Evolutionary conservation across 2,329 filamentous ascomycete genomes (phyloP), one percentile per base, ranked within the genome.

Genomic region (Colletotrichum musicola): DNA sequence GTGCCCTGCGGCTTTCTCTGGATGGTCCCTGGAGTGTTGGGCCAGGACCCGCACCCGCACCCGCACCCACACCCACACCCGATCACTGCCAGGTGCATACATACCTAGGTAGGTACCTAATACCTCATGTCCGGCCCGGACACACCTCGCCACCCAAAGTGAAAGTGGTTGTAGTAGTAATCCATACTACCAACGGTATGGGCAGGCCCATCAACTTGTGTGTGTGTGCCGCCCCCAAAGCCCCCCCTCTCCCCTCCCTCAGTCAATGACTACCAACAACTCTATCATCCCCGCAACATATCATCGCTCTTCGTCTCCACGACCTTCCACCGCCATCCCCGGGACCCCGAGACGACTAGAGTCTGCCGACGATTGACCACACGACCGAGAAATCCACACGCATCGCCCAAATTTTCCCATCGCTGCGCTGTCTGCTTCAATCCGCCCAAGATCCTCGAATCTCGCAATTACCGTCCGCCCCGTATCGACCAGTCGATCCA

Each of bases 281-380:
- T 59, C 61, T 44, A 51, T 61, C 49, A 62, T 60, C 66, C 66
- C 66, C 62, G 66, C 66, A 66, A 60, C 50, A 65, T 61, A 42
- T 49, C 22, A 38, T 22, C 18, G 55, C 46, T 20, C 44, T 18
- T 18, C 12, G 22, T 40, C 46, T 60, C 55, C 20, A 61, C 66
- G 62, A 51, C 62, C 46, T 60, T 60, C 42, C 44, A 66, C 56
- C 55, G 56, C 56, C 56, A 3, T n/a, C 62, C 40, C 16, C 40
- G 44, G 22, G n/a, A 35, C 16, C 27, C 35, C 62, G 55, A 61
- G 22, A 40, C 14, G 7, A 13, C 50, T 14, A 16, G 9, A 38
- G 30, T 35, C 30, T 27, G 40, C 49, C n/a, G 42, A 22, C 18
- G 22, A 51, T 51, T 47, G 42, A 61, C 35, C 30, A 46, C 40